Conservation (phyloP, 805 yeast genomes). For the Sugiyamaella valdiviana region DNA sequence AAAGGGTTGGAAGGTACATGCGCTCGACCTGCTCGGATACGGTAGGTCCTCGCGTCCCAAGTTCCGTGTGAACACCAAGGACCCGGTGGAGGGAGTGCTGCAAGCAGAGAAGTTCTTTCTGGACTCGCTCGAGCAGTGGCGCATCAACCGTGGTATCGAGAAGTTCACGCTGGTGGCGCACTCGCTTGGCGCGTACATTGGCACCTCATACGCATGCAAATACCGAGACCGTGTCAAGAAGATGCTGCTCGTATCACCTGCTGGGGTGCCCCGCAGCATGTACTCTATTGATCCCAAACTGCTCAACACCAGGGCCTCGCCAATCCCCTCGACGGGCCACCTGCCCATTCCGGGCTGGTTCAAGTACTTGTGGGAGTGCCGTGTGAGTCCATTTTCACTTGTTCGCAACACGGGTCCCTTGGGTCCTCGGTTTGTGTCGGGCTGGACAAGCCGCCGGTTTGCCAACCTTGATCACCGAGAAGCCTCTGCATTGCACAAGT, state of each 20-base stretch:
- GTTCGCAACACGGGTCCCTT: conserved; percentile 73
- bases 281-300: conserved; percentile 26
- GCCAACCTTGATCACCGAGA: conserved; percentile 46
- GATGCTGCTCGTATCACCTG: conserved; percentile 80
- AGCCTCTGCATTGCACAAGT: conserved; percentile 57
- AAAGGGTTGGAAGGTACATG: conserved; percentile 66
- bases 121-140: conserved; percentile 61
- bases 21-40: conserved; percentile 83
- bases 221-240: conserved; percentile 57
- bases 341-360: conserved; percentile 66
- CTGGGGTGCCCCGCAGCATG: conserved; percentile 59
- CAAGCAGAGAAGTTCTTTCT: conserved; percentile 57
- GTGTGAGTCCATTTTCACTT: conserved; percentile 76
- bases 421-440: conserved; percentile 81
- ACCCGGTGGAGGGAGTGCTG: conserved; percentile 35
- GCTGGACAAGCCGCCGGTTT: conserved; percentile 84
- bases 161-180: conserved; percentile 67
- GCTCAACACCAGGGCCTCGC: conserved; percentile 16
- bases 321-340: conserved; percentile 8
- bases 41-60: conserved; percentile 81
- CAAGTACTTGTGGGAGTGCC: conserved; percentile 73
- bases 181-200: conserved; percentile 87
- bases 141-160: conserved; percentile 41
- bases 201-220: conserved; percentile 57
- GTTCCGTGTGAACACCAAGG: conserved; percentile 36